phyloP scores from a whole-genome alignment of 1,139 yeast genomes.

The Sugiyamaella grinbergsii region DNA sequence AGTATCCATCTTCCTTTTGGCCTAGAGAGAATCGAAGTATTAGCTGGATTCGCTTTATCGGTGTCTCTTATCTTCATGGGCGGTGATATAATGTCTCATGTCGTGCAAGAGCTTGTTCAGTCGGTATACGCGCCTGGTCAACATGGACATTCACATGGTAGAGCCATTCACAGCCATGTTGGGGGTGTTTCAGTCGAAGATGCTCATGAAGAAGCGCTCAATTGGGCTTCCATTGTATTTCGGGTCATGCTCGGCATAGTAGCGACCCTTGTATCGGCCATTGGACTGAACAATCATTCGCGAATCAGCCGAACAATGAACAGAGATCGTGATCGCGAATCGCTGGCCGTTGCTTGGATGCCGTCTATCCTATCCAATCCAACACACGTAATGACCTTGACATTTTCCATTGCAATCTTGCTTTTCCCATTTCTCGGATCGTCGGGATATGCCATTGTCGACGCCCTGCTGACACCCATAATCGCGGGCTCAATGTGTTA shows the following conservation, averaged over 20 bases:
- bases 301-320: constrained; percentile 39
- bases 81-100: constrained; percentile 81
- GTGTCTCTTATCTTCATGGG: constrained; percentile 89
- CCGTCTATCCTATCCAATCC: constrained; percentile 52
- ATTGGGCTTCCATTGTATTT: constrained; percentile 33
- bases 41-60: constrained; percentile 84
- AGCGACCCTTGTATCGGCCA: constrained; percentile 42
- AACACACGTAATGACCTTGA: constrained; percentile 61
- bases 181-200: constrained; percentile 29
- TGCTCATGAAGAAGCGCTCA: constrained; percentile 40
- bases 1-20: constrained; percentile 90
- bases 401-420: constrained; percentile 50
- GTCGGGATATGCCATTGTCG: constrained; percentile 35
- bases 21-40: constrained; percentile 79
- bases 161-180: constrained; percentile 46
- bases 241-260: constrained; percentile 40
- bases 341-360: constrained; percentile 26
- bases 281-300: constrained; percentile 38
- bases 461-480: constrained; percentile 43
- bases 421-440: constrained; percentile 39
- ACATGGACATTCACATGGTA: constrained; percentile 54
- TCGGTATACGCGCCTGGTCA: constrained; percentile 47
- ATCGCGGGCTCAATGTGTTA: constrained; percentile 47
- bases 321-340: constrained; percentile 24
- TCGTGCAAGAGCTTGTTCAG: constrained; percentile 71